These are phyloP conservation scores for Triticum turgidum DNA, from an alignment of 176 grass and related monocot species.

Conservation along the genomic window DNA sequence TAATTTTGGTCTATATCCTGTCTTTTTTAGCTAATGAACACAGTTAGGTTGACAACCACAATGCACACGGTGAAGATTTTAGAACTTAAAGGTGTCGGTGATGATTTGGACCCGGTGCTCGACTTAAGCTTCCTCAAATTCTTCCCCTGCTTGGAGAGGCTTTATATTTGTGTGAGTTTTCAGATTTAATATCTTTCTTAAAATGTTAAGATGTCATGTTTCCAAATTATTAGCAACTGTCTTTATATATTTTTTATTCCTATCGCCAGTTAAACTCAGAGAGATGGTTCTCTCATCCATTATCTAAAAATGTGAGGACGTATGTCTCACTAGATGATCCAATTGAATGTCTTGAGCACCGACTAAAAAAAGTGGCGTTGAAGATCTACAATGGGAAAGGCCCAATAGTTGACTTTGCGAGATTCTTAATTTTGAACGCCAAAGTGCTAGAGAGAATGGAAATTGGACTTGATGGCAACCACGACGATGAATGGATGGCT, in stretches of 20 bases:
- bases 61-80: not conserved
- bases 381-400: not conserved
- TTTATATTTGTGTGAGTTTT: not conserved
- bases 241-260: not conserved
- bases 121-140: not conserved
- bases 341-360: not conserved
- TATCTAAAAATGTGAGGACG: not conserved
- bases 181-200: not conserved
- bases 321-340: not conserved
- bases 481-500: not conserved
- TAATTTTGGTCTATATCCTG: not conserved
- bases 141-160: not conserved
- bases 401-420: not conserved
- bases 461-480: not conserved
- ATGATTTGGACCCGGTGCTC: not conserved
- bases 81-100: not conserved
- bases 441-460: slow-evolving; percentile 7
- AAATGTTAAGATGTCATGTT: not conserved
- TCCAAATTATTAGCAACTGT: not conserved
- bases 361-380: not conserved
- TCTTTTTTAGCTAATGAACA: not conserved
- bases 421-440: not conserved
- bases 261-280: not conserved
- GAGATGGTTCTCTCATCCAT: too few species aligned
- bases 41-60: not conserved